Evolutionary conservation across 1,284 basidiomycete species (phyloP).

Genomic region (Takashimella tepidaria): DNA sequence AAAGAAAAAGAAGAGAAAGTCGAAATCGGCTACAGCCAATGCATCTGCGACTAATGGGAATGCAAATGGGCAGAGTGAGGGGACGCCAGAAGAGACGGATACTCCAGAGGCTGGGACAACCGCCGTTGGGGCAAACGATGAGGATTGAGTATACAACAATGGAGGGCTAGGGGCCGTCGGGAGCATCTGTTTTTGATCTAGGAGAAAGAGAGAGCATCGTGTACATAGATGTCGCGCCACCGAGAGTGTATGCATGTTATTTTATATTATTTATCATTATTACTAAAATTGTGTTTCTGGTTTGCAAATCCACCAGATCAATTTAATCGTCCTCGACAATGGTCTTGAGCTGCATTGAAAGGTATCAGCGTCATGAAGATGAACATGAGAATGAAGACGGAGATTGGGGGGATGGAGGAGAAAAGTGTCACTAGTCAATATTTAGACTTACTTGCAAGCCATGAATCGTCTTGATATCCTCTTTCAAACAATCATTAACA

Average conservation of each 20-base stretch:
- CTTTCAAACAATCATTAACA: slow-evolving; percentile 80
- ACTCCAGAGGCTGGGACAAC: slow-evolving; percentile 13
- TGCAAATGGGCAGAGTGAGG: slow-evolving; percentile 3
- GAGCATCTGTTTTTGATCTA: background rate
- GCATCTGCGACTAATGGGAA: slow-evolving; percentile 8
- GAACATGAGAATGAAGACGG: background rate
- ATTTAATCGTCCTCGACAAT: slow-evolving; percentile 32
- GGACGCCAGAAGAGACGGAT: slow-evolving; percentile 9
- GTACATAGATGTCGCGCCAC: background rate
- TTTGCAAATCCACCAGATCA: too few species aligned
- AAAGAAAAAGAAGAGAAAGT: slow-evolving; percentile 36
- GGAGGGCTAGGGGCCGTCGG: too few species aligned
- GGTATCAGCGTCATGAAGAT: too few species aligned
- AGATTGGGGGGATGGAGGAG: background rate
- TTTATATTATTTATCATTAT: slow-evolving; percentile 1
- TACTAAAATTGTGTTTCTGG: too few species aligned
- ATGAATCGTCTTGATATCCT: slow-evolving; percentile 88
- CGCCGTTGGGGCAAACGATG: slow-evolving; percentile 18
- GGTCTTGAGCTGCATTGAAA: slow-evolving; percentile 43
- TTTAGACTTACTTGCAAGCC: slow-evolving; percentile 74
- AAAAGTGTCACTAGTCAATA: too few species aligned
- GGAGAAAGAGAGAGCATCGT: slow-evolving; percentile 4
- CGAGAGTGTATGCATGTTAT: background rate
- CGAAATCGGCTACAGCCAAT: slow-evolving; percentile 10
- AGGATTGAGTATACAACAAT: too few species aligned